These are phyloP conservation scores for Kodamaea sagamina DNA, from an alignment of 805 yeast genomes.

Conservation along the genomic window DNA sequence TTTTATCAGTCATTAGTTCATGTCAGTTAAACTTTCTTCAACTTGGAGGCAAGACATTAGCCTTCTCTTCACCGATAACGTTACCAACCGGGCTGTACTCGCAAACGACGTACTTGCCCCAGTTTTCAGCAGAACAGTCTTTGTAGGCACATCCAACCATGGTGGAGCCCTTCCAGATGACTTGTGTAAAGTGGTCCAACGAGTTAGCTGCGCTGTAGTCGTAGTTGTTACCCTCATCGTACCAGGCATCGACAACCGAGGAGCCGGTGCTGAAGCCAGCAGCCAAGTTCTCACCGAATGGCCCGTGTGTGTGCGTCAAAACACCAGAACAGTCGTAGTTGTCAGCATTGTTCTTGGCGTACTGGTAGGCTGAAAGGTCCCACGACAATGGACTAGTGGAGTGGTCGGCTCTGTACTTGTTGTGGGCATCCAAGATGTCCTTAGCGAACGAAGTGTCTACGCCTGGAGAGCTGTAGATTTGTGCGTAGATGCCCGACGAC, in stretches of 20 bases:
- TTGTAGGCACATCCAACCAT: constrained; percentile 35
- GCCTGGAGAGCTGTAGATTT: constrained; percentile 22
- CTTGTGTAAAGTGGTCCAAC: constrained; percentile 35
- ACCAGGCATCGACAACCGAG: constrained; percentile 38
- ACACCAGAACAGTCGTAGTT: constrained; percentile 40
- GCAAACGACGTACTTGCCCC: constrained; percentile 37
- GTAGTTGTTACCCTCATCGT: constrained; percentile 33
- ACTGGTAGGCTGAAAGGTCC: constrained; percentile 33
- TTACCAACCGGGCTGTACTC: constrained; percentile 40
- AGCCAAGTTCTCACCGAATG: constrained; percentile 40
- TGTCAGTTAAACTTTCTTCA: constrained; percentile 1
- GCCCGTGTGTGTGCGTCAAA: constrained; percentile 39
- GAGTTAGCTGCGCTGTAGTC: constrained; percentile 26
- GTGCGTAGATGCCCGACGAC: constrained; percentile 17
- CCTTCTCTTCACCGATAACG: constrained; percentile 29
- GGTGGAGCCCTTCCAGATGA: constrained; percentile 33
- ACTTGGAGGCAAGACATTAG: constrained; percentile 28
- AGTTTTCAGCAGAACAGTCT: constrained; percentile 30
- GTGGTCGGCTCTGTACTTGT: constrained; percentile 33
- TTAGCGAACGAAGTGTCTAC: constrained; percentile 31
- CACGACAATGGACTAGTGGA: constrained; percentile 33
- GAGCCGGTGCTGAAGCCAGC: constrained; percentile 35
- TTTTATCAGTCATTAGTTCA: constrained; percentile 1
- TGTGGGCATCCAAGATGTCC: constrained; percentile 36
- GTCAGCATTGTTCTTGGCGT: constrained; percentile 37